phyloP scores from a whole-genome alignment of 495 filamentous ascomycete species.

The Oidiodendron maius region DNA sequence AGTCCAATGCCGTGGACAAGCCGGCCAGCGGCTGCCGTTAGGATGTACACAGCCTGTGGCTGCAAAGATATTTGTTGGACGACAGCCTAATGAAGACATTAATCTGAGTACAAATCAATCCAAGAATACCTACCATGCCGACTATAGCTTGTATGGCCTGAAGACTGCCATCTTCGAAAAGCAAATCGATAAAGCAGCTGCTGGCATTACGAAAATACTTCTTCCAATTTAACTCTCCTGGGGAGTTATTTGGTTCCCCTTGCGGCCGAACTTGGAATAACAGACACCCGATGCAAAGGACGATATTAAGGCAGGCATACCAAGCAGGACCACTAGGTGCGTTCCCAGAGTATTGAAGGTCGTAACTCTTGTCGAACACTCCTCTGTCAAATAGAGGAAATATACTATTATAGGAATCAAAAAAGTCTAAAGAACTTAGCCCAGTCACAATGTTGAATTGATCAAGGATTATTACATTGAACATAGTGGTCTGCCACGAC shows the following conservation, averaged over 20 bases:
- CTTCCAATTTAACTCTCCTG: too few species aligned
- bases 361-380: slow-evolving; percentile 1
- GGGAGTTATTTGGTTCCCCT: too few species aligned
- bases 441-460: slow-evolving; percentile 6
- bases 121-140: slow-evolving; percentile 2
- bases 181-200: slow-evolving; percentile 1
- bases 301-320: slow-evolving; percentile 12
- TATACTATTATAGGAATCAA: slow-evolving; percentile 7
- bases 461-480: too few species aligned
- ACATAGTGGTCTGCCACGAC: slow-evolving; percentile 5
- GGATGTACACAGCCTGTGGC: background rate
- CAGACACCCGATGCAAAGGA: slow-evolving; percentile 8
- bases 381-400: slow-evolving; percentile 5
- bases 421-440: slow-evolving; percentile 11
- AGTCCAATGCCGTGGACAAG: slow-evolving; percentile 25
- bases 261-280: too few species aligned
- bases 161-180: background rate
- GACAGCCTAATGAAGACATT: slow-evolving; percentile 3
- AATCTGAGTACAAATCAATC: background rate
- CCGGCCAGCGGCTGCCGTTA: slow-evolving; percentile 13
- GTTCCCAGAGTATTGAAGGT: slow-evolving; percentile 7
- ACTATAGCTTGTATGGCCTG: slow-evolving; percentile 6
- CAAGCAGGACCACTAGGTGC: slow-evolving; percentile 4
- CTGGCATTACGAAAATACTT: slow-evolving; percentile 4
- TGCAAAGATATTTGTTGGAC: slow-evolving; percentile 1